A percentile compares a stretch with the other conserved stretches of the same genome.
These are phyloP conservation scores for Lophium mytilinum DNA, from an alignment of 495 filamentous ascomycete genomes.

Conservation along the genomic window DNA sequence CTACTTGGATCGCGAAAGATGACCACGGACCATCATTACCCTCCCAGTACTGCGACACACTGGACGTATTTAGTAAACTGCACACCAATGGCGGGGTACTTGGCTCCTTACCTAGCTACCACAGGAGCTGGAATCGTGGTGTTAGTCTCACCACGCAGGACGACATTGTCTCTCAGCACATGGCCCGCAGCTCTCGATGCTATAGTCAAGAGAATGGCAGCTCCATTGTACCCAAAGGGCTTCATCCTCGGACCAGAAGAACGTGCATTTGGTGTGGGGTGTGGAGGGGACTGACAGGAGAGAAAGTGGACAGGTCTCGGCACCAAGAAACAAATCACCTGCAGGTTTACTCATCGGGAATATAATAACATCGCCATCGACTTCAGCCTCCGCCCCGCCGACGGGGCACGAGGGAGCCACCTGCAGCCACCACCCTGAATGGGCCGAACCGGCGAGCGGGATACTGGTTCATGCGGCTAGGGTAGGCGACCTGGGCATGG, in stretches of 20 bases:
- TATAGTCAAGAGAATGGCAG: background rate
- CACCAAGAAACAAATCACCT: background rate
- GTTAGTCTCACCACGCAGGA: background rate
- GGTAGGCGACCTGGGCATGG: no score
- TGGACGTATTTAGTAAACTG: background rate
- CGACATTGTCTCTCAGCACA: background rate
- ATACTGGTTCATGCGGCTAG: no score
- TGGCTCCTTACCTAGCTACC: conserved; percentile 6
- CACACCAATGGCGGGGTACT: background rate
- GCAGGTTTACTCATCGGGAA: background rate
- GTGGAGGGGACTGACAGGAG: background rate
- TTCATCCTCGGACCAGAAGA: conserved; percentile 4
- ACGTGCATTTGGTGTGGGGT: background rate
- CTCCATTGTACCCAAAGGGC: background rate
- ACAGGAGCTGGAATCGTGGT: conserved; percentile 12
- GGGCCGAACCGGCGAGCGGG: no score
- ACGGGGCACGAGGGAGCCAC: no score
- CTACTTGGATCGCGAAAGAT: conserved; percentile 47
- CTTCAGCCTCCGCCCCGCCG: no score
- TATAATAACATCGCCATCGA: background rate
- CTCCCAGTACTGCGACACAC: conserved; percentile 20
- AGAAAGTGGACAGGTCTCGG: background rate
- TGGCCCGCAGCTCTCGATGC: background rate
- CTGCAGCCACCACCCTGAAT: no score
- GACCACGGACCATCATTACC: conserved; percentile 28